Evolutionary conservation across 2,329 filamentous ascomycete species (phyloP).

Genomic region (Exophiala viscosa): DNA sequence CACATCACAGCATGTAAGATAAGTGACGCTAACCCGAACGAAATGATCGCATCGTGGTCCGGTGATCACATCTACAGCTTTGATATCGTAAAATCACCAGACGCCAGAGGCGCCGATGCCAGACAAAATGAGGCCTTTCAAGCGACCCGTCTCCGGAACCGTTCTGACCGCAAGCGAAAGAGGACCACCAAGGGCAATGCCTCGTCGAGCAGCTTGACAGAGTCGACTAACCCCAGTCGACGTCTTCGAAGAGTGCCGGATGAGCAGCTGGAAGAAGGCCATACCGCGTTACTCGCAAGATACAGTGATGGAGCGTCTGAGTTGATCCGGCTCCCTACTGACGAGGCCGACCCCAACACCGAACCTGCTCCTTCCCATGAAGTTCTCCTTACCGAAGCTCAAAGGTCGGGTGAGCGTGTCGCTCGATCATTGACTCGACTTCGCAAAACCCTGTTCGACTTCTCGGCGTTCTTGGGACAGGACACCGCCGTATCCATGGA

Average conservation of each 20-base stretch:
- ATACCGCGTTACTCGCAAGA: slow-evolving; percentile 53
- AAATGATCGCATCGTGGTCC: slow-evolving; percentile 66
- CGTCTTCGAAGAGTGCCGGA: slow-evolving; percentile 48
- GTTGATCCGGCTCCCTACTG: slow-evolving; percentile 49
- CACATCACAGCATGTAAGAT: slow-evolving; percentile 70
- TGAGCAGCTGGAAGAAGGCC: slow-evolving; percentile 36
- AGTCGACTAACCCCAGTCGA: slow-evolving; percentile 44
- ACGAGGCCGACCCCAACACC: background rate
- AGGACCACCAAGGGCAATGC: slow-evolving; percentile 43
- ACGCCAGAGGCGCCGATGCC: slow-evolving; percentile 46
- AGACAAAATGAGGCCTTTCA: slow-evolving; percentile 29
- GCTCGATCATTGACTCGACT: slow-evolving; percentile 54
- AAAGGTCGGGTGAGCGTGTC: slow-evolving; percentile 53
- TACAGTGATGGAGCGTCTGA: slow-evolving; percentile 60
- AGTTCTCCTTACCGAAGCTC: slow-evolving; percentile 49
- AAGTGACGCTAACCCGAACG: slow-evolving; percentile 64
- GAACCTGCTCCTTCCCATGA: slow-evolving; percentile 38
- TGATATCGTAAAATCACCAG: slow-evolving; percentile 58
- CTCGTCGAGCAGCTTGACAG: slow-evolving; percentile 40
- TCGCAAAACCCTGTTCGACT: slow-evolving; percentile 54
- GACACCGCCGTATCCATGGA: slow-evolving; percentile 33
- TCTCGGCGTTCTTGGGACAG: slow-evolving; percentile 34
- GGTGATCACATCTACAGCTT: slow-evolving; percentile 65
- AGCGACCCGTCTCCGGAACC: slow-evolving; percentile 34
- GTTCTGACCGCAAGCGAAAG: slow-evolving; percentile 55